Conservation (phyloP, 352 stramenopile genomes). For the Globisporangium iwayamae region DNA sequence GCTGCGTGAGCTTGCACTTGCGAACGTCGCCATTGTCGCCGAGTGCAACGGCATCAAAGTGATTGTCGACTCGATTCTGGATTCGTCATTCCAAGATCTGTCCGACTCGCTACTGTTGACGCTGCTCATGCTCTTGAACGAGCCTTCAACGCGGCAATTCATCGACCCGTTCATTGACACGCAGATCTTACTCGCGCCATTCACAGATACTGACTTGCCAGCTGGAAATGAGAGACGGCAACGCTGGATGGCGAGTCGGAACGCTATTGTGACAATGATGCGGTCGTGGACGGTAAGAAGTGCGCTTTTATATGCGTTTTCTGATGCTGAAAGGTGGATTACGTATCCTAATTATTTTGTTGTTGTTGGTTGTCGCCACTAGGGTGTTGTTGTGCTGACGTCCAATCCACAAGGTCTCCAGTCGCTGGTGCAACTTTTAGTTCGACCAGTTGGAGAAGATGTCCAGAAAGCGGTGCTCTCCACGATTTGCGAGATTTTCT, state of each 20-base stretch:
- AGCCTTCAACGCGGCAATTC: conserved; percentile 79
- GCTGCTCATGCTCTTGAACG: conserved; percentile 81
- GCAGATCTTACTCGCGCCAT: conserved; percentile 80
- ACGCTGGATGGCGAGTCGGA: conserved; percentile 87
- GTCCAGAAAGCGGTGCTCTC: conserved; percentile 86
- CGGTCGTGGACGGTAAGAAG: conserved; percentile 75
- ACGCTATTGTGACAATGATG: conserved; percentile 89
- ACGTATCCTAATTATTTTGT: not conserved
- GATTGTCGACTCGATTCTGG: conserved; percentile 83
- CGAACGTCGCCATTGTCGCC: conserved; percentile 80
- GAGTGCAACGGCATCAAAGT: conserved; percentile 82
- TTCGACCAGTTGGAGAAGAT: conserved; percentile 85
- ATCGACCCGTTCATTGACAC: conserved; percentile 88
- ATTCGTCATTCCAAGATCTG: conserved; percentile 86
- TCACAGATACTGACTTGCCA: conserved; percentile 86
- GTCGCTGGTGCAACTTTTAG: conserved; percentile 82
- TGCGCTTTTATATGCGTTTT: not conserved
- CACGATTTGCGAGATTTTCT: conserved; percentile 89
- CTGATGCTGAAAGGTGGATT: not conserved
- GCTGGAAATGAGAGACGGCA: conserved; percentile 81
- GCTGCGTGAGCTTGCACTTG: conserved; percentile 72
- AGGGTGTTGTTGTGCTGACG: conserved; percentile 82
- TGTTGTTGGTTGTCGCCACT: not conserved
- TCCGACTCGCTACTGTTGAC: conserved; percentile 84
- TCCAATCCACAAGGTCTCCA: conserved; percentile 86